Percentiles rank a stretch among this genome's conserved stretches.
Conservation (phyloP, 2,329 filamentous ascomycete genomes). For the Paecilomyces fulvus region DNA sequence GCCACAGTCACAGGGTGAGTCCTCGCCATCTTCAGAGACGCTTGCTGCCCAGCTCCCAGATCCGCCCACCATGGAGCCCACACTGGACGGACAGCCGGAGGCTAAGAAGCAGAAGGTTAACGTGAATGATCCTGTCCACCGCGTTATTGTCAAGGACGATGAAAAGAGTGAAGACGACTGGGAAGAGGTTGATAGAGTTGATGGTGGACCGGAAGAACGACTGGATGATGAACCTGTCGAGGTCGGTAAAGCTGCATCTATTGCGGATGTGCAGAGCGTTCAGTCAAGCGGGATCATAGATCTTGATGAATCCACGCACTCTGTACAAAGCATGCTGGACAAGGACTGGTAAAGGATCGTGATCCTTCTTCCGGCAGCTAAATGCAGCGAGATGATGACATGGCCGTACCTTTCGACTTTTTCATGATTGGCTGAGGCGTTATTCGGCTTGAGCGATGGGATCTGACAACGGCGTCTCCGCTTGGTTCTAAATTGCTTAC, state of each 20-base stretch:
- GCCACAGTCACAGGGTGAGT: slow-evolving; percentile 17
- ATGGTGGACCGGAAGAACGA: slow-evolving; percentile 15
- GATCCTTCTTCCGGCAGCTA: neutral
- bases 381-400: neutral
- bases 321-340: slow-evolving; percentile 11
- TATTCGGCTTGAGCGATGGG: neutral
- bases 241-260: slow-evolving; percentile 20
- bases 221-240: slow-evolving; percentile 27
- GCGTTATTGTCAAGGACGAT: slow-evolving; percentile 10
- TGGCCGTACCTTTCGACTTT: neutral
- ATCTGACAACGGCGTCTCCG: neutral
- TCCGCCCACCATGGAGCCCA: slow-evolving; percentile 40
- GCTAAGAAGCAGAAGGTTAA: slow-evolving; percentile 41
- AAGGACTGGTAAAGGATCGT: slow-evolving; percentile 13
- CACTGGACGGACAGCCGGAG: slow-evolving; percentile 34
- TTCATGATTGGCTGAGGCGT: neutral
- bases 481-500: neutral
- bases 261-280: slow-evolving; percentile 26
- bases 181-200: slow-evolving; percentile 28
- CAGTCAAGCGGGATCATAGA: slow-evolving; percentile 25
- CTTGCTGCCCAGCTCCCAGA: slow-evolving; percentile 40
- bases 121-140: slow-evolving; percentile 2
- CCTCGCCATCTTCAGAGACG: slow-evolving; percentile 14
- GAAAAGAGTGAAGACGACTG: slow-evolving; percentile 30
- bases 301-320: slow-evolving; percentile 13